A percentile compares a stretch with the other conserved stretches of the same genome.
Conservation (phyloP, 1,284 basidiomycete genomes). For the Vanrija pseudolonga region DNA sequence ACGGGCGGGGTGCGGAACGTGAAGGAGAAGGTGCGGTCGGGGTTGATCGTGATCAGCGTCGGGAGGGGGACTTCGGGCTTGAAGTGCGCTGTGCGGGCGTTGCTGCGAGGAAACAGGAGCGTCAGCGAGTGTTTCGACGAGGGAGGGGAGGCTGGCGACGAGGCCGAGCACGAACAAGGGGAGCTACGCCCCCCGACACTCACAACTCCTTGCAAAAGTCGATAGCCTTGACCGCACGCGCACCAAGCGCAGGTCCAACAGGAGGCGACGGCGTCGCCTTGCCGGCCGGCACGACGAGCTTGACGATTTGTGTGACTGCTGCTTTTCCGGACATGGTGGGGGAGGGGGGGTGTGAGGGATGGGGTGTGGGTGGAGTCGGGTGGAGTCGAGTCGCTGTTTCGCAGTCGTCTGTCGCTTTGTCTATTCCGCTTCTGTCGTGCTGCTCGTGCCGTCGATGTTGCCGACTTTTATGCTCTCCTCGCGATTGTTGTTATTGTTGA, state of each 20-base stretch:
- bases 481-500: neutral
- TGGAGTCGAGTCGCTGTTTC: neutral
- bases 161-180: neutral
- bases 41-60: constrained; percentile 84
- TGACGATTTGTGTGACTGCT: constrained; percentile 37
- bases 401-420: neutral
- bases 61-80: constrained; percentile 83
- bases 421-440: neutral
- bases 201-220: constrained; percentile 95
- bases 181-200: constrained; percentile 13
- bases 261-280: constrained; percentile 96
- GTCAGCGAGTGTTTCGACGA: constrained; percentile 8
- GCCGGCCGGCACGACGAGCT: constrained; percentile 84
- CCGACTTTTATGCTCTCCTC: neutral
- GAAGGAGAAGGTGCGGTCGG: constrained; percentile 94
- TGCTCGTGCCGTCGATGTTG: neutral
- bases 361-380: neutral
- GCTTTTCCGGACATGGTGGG: constrained; percentile 17
- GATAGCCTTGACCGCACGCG: constrained; percentile 98
- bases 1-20: constrained; percentile 85
- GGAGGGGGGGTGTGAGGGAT: neutral
- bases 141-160: neutral
- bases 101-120: constrained; percentile 52
- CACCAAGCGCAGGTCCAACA: constrained; percentile 94
- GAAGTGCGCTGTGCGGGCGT: constrained; percentile 83